A percentile compares a stretch with the other conserved stretches of the same genome.
Evolutionary conservation across 208 protist species (phyloP).

Genomic region (Leishmania guyanensis): DNA sequence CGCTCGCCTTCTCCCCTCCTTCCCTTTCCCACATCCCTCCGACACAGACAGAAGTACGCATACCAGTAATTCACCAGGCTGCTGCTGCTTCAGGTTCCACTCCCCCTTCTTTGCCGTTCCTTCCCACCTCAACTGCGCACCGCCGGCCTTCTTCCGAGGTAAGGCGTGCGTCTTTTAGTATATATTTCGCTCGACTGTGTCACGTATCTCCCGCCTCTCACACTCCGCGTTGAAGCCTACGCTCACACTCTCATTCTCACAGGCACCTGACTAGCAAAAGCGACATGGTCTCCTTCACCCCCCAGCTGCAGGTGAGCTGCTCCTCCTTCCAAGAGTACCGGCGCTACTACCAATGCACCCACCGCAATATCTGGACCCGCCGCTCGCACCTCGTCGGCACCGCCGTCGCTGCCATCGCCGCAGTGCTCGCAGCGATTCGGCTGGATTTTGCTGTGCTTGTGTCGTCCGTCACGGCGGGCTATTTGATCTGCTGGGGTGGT

Average conservation of each 20-base stretch:
- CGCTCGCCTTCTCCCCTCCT: background rate
- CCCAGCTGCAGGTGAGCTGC: conserved; percentile 40
- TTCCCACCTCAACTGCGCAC: background rate
- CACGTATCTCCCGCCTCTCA: background rate
- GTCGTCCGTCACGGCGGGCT: conserved; percentile 26
- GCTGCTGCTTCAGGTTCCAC: background rate
- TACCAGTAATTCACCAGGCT: background rate
- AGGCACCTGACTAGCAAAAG: background rate
- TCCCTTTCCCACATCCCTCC: background rate
- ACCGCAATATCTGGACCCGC: conserved; percentile 39
- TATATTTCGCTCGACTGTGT: no score
- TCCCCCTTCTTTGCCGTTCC: background rate
- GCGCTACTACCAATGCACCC: conserved; percentile 47
- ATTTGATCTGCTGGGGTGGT: conserved; percentile 41
- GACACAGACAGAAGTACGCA: background rate
- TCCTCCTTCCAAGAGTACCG: conserved; percentile 61
- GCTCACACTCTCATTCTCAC: background rate
- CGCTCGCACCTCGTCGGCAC: conserved; percentile 54
- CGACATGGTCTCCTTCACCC: conserved; percentile 48
- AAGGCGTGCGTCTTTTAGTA: background rate
- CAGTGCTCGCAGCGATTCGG: conserved; percentile 21
- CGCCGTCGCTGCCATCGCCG: conserved; percentile 34
- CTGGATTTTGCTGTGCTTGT: conserved; percentile 17
- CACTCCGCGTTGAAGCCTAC: background rate
- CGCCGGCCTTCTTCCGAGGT: background rate